Evolutionary conservation across 2,329 filamentous ascomycete genomes (phyloP).

Genomic region (Nemania bipapillata): DNA sequence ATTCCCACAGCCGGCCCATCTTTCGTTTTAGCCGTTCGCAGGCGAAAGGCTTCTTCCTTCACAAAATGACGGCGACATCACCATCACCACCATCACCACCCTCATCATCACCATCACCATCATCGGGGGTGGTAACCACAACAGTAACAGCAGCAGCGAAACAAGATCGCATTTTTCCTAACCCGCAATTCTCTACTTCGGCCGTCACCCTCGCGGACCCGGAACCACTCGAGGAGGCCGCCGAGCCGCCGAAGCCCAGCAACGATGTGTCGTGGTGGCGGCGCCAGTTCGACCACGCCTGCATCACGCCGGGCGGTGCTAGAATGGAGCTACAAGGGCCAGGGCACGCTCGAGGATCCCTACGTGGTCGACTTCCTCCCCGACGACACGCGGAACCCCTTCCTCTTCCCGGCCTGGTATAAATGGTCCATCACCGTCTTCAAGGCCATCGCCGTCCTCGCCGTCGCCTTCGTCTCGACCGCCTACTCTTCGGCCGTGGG

Average conservation of each 20-base stretch:
- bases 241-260: conserved; percentile 55
- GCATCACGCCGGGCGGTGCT: conserved; percentile 68
- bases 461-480: conserved; percentile 75
- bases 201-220: conserved; percentile 40
- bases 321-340: conserved; percentile 65
- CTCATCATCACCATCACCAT: too few relatives aligned
- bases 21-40: conserved; percentile 34
- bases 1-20: conserved; percentile 28
- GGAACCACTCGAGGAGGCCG: conserved; percentile 41
- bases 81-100: too few relatives aligned
- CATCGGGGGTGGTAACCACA: conserved; percentile 2
- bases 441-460: conserved; percentile 73
- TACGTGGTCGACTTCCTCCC: conserved; percentile 75
- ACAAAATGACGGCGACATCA: conserved; percentile 30
- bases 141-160: conserved; percentile 1
- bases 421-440: conserved; percentile 75
- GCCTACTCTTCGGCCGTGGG: conserved; percentile 70
- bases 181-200: conserved; percentile 35
- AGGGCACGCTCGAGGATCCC: conserved; percentile 73
- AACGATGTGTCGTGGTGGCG: conserved; percentile 60
- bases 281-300: conserved; percentile 67
- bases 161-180: conserved; percentile 29
- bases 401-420: conserved; percentile 59
- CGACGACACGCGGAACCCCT: conserved; percentile 73
- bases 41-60: conserved; percentile 35